Percentiles rank a stretch among this genome's conserved stretches.
phyloP scores from a whole-genome alignment of 441 rosid species.

The Lepidium campestre region DNA sequence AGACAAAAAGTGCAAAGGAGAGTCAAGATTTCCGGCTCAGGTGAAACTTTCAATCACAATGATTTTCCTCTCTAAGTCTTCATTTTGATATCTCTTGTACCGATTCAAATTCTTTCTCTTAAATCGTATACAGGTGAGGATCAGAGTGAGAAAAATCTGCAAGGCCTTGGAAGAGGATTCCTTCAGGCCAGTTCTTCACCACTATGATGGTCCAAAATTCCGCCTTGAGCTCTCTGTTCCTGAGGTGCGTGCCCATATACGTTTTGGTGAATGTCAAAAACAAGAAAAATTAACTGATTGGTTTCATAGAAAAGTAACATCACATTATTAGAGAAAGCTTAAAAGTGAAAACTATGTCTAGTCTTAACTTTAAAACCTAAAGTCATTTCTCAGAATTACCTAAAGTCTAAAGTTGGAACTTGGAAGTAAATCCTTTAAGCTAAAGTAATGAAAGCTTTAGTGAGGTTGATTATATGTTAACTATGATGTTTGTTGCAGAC shows the following conservation, averaged over 20 bases:
- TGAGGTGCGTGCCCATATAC: conserved; percentile 49
- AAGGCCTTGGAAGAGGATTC: conserved; percentile 97
- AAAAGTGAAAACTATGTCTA: neutral
- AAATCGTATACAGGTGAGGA: conserved; percentile 57
- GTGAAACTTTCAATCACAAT: conserved; percentile 26
- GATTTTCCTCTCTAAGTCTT: neutral
- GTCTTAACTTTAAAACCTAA: neutral
- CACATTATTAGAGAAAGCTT: neutral
- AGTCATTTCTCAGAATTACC: neutral
- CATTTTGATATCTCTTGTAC: neutral
- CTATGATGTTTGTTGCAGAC: conserved; percentile 49
- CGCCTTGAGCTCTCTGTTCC: conserved; percentile 97
- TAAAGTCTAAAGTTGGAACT: neutral
- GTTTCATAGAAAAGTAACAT: neutral
- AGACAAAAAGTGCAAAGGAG: conserved; percentile 98
- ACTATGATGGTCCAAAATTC: conserved; percentile 95
- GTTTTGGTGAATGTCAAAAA: neutral
- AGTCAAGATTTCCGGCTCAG: conserved; percentile 99
- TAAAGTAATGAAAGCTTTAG: neutral
- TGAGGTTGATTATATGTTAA: neutral
- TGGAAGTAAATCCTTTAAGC: neutral
- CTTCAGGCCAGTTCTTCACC: conserved; percentile 94
- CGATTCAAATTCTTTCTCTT: neutral
- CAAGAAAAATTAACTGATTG: neutral
- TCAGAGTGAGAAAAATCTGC: conserved; percentile 75